Conservation (phyloP, 352 stramenopile species). For the Peronospora farinosa region DNA sequence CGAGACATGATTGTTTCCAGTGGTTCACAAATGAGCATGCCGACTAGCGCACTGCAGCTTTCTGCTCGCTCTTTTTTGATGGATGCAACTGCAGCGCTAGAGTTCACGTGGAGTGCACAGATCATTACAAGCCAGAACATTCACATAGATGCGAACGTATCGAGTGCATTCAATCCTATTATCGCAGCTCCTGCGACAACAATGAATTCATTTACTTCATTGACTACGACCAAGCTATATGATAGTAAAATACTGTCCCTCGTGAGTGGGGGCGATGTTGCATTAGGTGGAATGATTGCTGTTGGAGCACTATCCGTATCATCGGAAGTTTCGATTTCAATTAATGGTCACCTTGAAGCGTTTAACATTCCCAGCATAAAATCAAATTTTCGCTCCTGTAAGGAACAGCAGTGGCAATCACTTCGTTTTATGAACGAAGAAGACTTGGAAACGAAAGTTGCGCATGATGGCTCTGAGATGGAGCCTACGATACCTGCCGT, state of each 20-base stretch:
- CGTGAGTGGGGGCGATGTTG: conserved; percentile 47
- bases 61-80: conserved; percentile 42
- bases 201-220: conserved; percentile 5
- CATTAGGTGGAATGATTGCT: conserved; percentile 39
- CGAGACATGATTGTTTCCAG: conserved; percentile 40
- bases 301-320: conserved; percentile 48
- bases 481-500: conserved; percentile 16
- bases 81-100: conserved; percentile 40
- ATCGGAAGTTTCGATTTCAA: conserved; percentile 44
- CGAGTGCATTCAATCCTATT: conserved; percentile 25
- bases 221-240: conserved; percentile 7
- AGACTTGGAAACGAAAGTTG: conserved; percentile 9
- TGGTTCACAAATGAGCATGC: conserved; percentile 38
- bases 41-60: conserved; percentile 30
- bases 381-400: conserved; percentile 43
- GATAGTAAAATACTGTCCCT: conserved; percentile 39
- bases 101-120: conserved; percentile 37
- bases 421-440: conserved; percentile 10
- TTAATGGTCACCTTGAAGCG: conserved; percentile 42
- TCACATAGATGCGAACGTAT: conserved; percentile 47
- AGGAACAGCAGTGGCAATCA: conserved; percentile 34
- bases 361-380: conserved; percentile 35
- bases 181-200: conserved; percentile 8
- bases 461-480: conserved; percentile 3
- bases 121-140: conserved; percentile 42